Percentiles rank a stretch among this genome's conserved stretches.
Evolutionary conservation across 768 basidiomycete species (phyloP).

Genomic region (Podaxis sp.): DNA sequence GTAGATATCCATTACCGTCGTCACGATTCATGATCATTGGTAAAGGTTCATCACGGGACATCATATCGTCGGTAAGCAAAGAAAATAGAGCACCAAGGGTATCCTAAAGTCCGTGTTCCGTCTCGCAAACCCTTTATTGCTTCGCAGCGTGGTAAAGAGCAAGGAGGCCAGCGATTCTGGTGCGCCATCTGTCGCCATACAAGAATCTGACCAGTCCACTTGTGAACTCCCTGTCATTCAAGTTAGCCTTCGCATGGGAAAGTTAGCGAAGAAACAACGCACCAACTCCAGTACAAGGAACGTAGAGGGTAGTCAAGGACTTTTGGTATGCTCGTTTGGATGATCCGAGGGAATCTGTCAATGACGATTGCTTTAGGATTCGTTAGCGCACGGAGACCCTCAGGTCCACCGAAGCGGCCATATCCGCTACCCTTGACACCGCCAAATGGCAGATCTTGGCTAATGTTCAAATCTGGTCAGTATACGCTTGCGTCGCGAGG

Average conservation of each 20-base stretch:
- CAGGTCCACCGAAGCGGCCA: slow-evolving; percentile 93
- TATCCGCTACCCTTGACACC: slow-evolving; percentile 91
- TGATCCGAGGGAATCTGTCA: slow-evolving; percentile 81
- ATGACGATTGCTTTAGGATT: slow-evolving; percentile 85
- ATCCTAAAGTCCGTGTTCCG: neutral
- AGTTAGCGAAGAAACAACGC: slow-evolving; percentile 24
- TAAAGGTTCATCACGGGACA: neutral
- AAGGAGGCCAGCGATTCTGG: slow-evolving; percentile 42
- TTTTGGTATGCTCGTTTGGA: slow-evolving; percentile 85
- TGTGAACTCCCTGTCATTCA: slow-evolving; percentile 45
- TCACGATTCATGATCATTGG: neutral
- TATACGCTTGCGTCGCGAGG: neutral
- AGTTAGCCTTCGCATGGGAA: neutral
- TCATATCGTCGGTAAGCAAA: neutral
- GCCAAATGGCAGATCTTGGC: slow-evolving; percentile 94
- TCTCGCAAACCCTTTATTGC: slow-evolving; percentile 20
- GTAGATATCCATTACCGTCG: neutral
- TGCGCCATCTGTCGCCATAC: slow-evolving; percentile 53
- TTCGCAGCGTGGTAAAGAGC: slow-evolving; percentile 36
- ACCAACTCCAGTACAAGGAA: slow-evolving; percentile 76
- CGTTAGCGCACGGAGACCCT: slow-evolving; percentile 87
- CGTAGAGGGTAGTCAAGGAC: slow-evolving; percentile 85
- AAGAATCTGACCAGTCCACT: slow-evolving; percentile 49
- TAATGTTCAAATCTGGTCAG: slow-evolving; percentile 21
- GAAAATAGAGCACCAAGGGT: neutral